Base-by-base conservation (phyloP, 352 stramenopile genomes). In the Blastocystis sp. region DNA sequence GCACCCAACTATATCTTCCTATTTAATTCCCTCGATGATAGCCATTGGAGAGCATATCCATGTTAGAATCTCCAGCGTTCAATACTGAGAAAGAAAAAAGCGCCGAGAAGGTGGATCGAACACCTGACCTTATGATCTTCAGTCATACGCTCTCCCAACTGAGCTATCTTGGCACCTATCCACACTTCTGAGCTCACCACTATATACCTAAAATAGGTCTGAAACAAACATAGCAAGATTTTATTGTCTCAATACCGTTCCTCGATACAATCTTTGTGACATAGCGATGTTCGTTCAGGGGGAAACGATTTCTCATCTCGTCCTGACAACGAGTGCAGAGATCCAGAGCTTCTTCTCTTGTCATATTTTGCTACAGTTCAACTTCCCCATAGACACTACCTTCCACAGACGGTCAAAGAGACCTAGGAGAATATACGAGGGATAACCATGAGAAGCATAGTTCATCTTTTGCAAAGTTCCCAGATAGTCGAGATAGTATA, bases 111-210 rank as follows among this genome's bases (percentile, higher is more conserved):
- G 69, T 80, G 69, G 69, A 80, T 80, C 69, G 69, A 80, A 80
- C 69, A 80, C 69, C 69, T 80, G 69, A 80, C 69, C 69, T 80
- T 80, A 80, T 80, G 69, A 80, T 80, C 69, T 80, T 80, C 69
- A 80, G 69, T 80, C 69, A 80, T 80, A 80, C 69, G 69, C 69
- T 80, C 69, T 80, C 69, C 69, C 69, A 80, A 80, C 69, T 80
- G 69, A 80, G 69, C 69, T 80, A 80, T 80, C 69, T 80, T 80
- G 69, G 69, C 69, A 45, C 1, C 69, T 80, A 29, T 64, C 23
- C 26, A 7, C 43, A 6, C 3, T 37, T 34, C 45, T 63, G 45
- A n/a, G 26, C 69, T 62, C 9, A 3, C 0, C 43, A n/a, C 26
- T 26, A 80, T 80, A 34, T 34, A 34, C 29, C 29, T 34, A 34